Percentiles rank a stretch among this genome's conserved stretches.
Evolutionary conservation across 169 alveolate genomes (phyloP).

Genomic region (Perkinsus olseni): DNA sequence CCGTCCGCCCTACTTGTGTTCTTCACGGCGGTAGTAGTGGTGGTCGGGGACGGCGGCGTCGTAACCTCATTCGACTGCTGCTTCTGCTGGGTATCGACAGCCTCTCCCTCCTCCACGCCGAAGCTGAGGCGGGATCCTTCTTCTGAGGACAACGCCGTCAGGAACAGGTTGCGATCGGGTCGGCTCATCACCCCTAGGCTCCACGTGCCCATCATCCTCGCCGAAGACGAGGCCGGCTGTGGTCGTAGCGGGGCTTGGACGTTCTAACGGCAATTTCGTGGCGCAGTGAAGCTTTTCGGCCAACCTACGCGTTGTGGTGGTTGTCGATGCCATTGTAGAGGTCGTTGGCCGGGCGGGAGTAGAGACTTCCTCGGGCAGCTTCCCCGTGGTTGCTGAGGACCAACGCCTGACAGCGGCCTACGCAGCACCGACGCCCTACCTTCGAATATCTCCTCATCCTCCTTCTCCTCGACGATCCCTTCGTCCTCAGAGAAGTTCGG

Average conservation of each 20-base stretch:
- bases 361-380: not conserved
- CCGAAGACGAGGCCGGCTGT: not conserved
- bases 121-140: no score
- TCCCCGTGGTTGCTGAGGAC: not conserved
- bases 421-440: not conserved
- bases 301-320: not conserved
- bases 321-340: not conserved
- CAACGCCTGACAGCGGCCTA: not conserved
- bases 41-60: no score
- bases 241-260: not conserved
- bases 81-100: no score
- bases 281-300: not conserved
- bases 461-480: not conserved
- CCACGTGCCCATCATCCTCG: not conserved
- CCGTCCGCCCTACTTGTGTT: no score
- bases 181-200: no score
- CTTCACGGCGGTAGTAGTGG: no score
- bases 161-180: no score
- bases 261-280: not conserved
- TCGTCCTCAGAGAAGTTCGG: not conserved
- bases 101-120: no score
- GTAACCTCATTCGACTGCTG: no score
- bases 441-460: not conserved
- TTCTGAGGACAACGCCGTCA: no score
- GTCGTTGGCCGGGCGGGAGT: not conserved